Conservation (phyloP, 1,284 basidiomycete species). For the Coniferiporia sulphurascens region DNA sequence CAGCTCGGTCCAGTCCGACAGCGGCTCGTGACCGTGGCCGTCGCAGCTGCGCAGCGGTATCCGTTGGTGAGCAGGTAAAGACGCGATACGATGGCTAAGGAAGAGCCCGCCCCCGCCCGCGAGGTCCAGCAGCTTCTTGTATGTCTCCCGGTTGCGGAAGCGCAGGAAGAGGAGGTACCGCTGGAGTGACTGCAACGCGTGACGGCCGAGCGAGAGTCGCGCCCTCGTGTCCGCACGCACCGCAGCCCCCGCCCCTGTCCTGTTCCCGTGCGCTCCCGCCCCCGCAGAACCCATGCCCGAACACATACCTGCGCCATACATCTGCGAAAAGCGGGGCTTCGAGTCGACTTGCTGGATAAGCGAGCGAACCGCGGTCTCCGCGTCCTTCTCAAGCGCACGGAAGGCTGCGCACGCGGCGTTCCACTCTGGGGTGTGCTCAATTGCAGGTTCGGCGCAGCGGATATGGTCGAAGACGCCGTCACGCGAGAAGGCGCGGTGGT, state of each 20-base stretch:
- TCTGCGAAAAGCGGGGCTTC: constrained; percentile 25
- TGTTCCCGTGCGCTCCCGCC: too few species aligned
- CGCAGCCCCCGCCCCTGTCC: neutral
- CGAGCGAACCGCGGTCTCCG: constrained; percentile 33
- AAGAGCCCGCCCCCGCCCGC: constrained; percentile 18
- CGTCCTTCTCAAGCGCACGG: constrained; percentile 36
- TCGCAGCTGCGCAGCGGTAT: neutral
- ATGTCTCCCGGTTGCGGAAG: constrained; percentile 48
- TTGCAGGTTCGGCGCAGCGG: constrained; percentile 28
- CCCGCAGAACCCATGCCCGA: too few species aligned
- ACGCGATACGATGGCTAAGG: constrained; percentile 24
- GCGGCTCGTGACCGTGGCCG: neutral
- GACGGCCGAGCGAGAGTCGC: constrained; percentile 27
- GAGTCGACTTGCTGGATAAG: constrained; percentile 26
- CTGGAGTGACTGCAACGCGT: constrained; percentile 34
- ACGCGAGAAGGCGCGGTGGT: constrained; percentile 24
- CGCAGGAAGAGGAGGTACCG: constrained; percentile 50
- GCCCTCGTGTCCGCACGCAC: neutral
- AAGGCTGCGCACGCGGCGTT: constrained; percentile 39
- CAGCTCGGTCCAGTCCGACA: constrained; percentile 7
- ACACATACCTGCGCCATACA: neutral
- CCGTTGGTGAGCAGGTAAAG: constrained; percentile 15
- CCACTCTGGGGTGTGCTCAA: constrained; percentile 32
- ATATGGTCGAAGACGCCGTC: constrained; percentile 42
- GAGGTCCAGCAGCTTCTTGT: constrained; percentile 25